A percentile compares a stretch with the other conserved stretches of the same genome.
Conservation (phyloP, 169 alveolate genomes). For the Perkinsus chesapeaki region DNA sequence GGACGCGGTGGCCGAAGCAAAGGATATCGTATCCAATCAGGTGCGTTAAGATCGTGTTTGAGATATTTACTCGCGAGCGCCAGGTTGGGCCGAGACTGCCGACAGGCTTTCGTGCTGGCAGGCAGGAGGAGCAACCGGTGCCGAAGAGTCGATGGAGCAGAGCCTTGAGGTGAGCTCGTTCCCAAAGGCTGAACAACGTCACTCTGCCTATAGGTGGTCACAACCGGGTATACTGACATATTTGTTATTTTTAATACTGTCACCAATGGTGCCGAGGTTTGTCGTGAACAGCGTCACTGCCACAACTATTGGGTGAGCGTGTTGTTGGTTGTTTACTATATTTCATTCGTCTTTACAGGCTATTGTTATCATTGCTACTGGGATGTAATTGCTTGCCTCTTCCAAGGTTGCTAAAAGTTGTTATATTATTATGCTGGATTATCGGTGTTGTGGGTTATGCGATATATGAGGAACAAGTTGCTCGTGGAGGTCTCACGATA, state of each 20-base stretch:
- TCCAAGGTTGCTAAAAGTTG: background rate
- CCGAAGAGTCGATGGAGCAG: background rate
- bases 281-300: background rate
- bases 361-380: background rate
- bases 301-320: background rate
- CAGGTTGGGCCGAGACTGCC: background rate
- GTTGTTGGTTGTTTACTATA: background rate
- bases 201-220: background rate
- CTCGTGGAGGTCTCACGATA: background rate
- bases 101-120: background rate
- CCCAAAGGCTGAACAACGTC: background rate
- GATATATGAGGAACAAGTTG: background rate
- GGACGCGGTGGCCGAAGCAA: background rate
- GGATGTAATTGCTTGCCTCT: background rate
- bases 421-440: background rate
- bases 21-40: background rate
- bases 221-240: conserved; percentile 1
- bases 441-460: background rate
- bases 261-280: background rate
- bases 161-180: background rate
- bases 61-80: background rate
- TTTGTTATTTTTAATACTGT: background rate
- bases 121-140: background rate
- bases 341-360: background rate
- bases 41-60: background rate